Conservation (phyloP, 352 stramenopile genomes). For the Globisporangium recalcitrans region DNA sequence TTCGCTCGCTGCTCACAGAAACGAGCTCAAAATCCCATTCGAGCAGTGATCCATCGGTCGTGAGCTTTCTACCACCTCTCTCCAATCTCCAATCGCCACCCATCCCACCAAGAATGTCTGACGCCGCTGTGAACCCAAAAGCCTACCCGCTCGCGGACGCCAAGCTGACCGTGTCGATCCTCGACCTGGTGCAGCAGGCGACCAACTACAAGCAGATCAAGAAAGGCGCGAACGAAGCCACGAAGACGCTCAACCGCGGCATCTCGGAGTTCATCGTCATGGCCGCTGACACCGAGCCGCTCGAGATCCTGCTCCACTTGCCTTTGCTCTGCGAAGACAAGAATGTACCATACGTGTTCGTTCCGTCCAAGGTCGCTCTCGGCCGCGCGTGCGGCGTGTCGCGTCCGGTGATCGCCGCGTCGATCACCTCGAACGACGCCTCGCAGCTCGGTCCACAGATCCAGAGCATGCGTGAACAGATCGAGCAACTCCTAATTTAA, state of each 20-base stretch:
- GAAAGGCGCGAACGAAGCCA: constrained; percentile 99
- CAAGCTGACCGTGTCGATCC: constrained; percentile 97
- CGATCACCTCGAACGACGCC: constrained; percentile 98
- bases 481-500: constrained; percentile 99
- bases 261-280: constrained; percentile 99
- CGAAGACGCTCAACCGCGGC: constrained; percentile 99
- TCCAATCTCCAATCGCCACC: constrained; percentile 3
- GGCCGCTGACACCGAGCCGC: constrained; percentile 98
- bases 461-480: constrained; percentile 99
- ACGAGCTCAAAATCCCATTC: constrained; percentile 28
- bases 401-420: constrained; percentile 97
- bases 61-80: constrained; percentile 54
- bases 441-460: constrained; percentile 99
- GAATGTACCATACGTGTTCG: constrained; percentile 90
- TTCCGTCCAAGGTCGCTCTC: constrained; percentile 97
- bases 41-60: constrained; percentile 88
- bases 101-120: constrained; percentile 44
- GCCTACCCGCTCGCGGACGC: constrained; percentile 97
- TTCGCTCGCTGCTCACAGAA: neutral
- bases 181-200: constrained; percentile 99
- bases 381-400: constrained; percentile 98
- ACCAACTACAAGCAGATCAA: constrained; percentile 99
- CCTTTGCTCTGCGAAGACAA: constrained; percentile 99
- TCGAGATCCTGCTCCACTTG: constrained; percentile 99
- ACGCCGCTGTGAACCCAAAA: constrained; percentile 90